Conservation (phyloP, 2,329 filamentous ascomycete species). For the Xylariaceae sp. region DNA sequence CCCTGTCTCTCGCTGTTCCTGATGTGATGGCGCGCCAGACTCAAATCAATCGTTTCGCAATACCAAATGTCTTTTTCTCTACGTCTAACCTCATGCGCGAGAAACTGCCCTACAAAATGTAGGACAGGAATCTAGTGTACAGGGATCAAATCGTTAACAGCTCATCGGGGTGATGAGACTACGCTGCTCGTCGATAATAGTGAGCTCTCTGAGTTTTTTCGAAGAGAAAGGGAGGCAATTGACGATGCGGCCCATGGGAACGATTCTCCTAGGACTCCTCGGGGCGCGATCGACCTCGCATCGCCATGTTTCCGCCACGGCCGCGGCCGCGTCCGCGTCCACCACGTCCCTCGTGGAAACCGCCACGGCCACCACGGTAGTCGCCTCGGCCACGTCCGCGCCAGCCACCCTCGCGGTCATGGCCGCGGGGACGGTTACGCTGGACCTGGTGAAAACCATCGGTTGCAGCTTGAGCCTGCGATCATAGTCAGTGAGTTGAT, state of each 20-base stretch:
- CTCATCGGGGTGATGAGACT: slow-evolving; percentile 9
- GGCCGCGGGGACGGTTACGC: slow-evolving; percentile 31
- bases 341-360: slow-evolving; percentile 29
- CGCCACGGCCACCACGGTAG: slow-evolving; percentile 29
- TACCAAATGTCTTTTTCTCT: slow-evolving; percentile 16
- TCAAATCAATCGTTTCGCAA: slow-evolving; percentile 17
- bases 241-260: slow-evolving; percentile 18
- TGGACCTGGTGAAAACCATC: slow-evolving; percentile 34
- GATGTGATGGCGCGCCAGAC: slow-evolving; percentile 22
- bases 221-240: slow-evolving; percentile 17
- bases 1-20: slow-evolving; percentile 13
- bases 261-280: slow-evolving; percentile 31
- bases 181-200: slow-evolving; percentile 9
- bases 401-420: slow-evolving; percentile 29
- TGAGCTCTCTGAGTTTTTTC: slow-evolving; percentile 10
- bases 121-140: slow-evolving; percentile 20
- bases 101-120: slow-evolving; percentile 8
- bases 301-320: slow-evolving; percentile 22
- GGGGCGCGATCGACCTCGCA: slow-evolving; percentile 26
- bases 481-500: slow-evolving; percentile 12
- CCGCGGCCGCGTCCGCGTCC: slow-evolving; percentile 30
- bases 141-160: slow-evolving; percentile 10
- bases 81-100: slow-evolving; percentile 13
- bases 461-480: slow-evolving; percentile 23
- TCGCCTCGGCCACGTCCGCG: slow-evolving; percentile 30